phyloP scores from a whole-genome alignment of 768 basidiomycete species.

The Leccinum olivaceopallidum region DNA sequence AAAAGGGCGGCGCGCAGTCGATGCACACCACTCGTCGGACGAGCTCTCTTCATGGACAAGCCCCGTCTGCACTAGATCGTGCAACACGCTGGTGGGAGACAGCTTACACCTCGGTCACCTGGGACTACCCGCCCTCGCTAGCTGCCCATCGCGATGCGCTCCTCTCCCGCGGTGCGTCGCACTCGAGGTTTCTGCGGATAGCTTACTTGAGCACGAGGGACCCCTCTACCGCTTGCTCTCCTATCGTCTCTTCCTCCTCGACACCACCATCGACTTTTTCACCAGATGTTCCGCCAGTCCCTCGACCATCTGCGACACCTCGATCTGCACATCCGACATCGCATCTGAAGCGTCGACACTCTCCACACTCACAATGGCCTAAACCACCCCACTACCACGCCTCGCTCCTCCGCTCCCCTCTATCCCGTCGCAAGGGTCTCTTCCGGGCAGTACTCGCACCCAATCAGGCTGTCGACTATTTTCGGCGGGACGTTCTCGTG shows the following conservation, averaged over 20 bases:
- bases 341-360: slow-evolving; percentile 13
- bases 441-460: slow-evolving; percentile 25
- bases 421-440: slow-evolving; percentile 27
- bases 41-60: slow-evolving; percentile 5
- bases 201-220: slow-evolving; percentile 19
- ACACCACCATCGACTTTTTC: neutral
- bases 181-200: slow-evolving; percentile 29
- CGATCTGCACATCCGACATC: slow-evolving; percentile 12
- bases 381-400: slow-evolving; percentile 34
- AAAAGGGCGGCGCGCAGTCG: slow-evolving; percentile 7
- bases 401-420: slow-evolving; percentile 27
- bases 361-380: slow-evolving; percentile 17
- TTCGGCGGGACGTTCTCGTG: slow-evolving; percentile 22
- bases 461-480: slow-evolving; percentile 27
- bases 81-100: slow-evolving; percentile 13
- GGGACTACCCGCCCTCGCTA: slow-evolving; percentile 24
- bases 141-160: slow-evolving; percentile 19
- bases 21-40: slow-evolving; percentile 20
- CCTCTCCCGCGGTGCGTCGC: slow-evolving; percentile 27
- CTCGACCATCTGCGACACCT: slow-evolving; percentile 6
- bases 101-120: slow-evolving; percentile 14
- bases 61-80: neutral
- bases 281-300: slow-evolving; percentile 2
- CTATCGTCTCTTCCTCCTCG: neutral
- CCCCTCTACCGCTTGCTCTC: neutral